These are phyloP conservation scores for Candida stauntonica DNA, from an alignment of 805 yeast species.

Conservation along the genomic window DNA sequence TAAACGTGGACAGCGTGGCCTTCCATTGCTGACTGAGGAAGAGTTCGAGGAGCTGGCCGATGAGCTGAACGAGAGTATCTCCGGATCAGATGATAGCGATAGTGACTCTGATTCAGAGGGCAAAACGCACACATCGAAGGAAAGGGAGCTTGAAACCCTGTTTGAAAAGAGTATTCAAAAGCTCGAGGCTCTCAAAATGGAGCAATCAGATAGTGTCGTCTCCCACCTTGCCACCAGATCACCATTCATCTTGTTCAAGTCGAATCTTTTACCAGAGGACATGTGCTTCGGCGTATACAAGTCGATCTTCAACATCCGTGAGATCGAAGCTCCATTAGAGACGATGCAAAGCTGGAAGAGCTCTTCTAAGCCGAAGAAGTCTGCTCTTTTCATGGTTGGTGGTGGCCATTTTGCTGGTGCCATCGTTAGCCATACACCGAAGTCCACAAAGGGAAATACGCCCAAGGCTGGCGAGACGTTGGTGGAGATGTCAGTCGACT, in stretches of 20 bases:
- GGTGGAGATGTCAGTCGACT: constrained; percentile 58
- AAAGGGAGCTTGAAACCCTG: constrained; percentile 15
- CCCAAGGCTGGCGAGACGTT: constrained; percentile 43
- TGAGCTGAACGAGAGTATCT: constrained; percentile 50
- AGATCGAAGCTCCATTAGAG: constrained; percentile 46
- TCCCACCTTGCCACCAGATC: constrained; percentile 65
- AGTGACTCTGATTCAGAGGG: constrained; percentile 21
- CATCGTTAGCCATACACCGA: constrained; percentile 68
- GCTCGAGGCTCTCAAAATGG: constrained; percentile 18
- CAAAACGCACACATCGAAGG: constrained; percentile 24
- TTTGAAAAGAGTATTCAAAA: constrained; percentile 22
- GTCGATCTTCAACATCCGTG: constrained; percentile 43
- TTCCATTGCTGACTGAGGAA: constrained; percentile 44
- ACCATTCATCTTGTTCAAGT: constrained; percentile 58
- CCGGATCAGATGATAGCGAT: constrained; percentile 47
- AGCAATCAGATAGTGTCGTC: constrained; percentile 30
- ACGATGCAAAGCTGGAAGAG: constrained; percentile 38
- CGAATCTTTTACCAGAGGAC: constrained; percentile 38
- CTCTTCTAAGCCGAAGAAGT: constrained; percentile 37
- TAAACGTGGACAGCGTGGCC: constrained; percentile 45
- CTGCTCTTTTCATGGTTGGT: constrained; percentile 89
- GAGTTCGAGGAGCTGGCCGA: constrained; percentile 56
- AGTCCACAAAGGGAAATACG: constrained; percentile 51
- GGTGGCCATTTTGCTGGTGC: constrained; percentile 99
- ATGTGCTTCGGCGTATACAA: constrained; percentile 68